phyloP scores from a whole-genome alignment of 441 rosid species.

The Dalechampia spathulata region DNA sequence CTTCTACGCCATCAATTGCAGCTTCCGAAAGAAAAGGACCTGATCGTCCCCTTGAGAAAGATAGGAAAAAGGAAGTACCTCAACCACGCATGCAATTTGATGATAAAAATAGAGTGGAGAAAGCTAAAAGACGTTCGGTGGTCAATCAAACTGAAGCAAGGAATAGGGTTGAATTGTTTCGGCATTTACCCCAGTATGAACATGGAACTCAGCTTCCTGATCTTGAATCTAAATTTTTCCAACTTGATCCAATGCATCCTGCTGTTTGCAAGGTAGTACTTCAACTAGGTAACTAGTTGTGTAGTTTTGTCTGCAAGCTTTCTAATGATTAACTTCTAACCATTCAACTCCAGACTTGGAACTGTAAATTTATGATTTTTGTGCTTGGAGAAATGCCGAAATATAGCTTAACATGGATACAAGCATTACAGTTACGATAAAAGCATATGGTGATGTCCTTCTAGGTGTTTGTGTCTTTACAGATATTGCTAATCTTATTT shows the following conservation, averaged over 20 bases:
- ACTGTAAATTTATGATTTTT: no score
- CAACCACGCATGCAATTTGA: slow-evolving; percentile 94
- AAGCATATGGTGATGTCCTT: no score
- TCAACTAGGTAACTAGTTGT: slow-evolving; percentile 2
- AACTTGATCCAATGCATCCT: slow-evolving; percentile 74
- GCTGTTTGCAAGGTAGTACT: slow-evolving; percentile 73
- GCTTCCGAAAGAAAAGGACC: slow-evolving; percentile 54
- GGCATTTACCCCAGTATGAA: slow-evolving; percentile 90
- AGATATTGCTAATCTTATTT: no score
- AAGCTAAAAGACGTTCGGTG: slow-evolving; percentile 84
- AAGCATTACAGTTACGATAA: no score
- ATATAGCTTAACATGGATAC: no score
- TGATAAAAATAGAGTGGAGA: slow-evolving; percentile 70
- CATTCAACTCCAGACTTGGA: background rate
- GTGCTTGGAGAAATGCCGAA: no score
- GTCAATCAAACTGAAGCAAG: slow-evolving; percentile 76
- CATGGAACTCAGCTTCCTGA: slow-evolving; percentile 70
- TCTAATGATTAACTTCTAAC: background rate
- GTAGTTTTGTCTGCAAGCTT: slow-evolving; percentile 7
- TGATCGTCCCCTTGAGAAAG: slow-evolving; percentile 60
- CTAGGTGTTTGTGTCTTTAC: no score
- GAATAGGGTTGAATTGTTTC: slow-evolving; percentile 83
- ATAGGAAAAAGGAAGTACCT: slow-evolving; percentile 74
- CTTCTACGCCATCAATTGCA: slow-evolving; percentile 37
- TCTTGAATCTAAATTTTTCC: slow-evolving; percentile 60